Evolutionary conservation across 495 filamentous ascomycete species (phyloP).

Genomic region (Zalerion maritima): DNA sequence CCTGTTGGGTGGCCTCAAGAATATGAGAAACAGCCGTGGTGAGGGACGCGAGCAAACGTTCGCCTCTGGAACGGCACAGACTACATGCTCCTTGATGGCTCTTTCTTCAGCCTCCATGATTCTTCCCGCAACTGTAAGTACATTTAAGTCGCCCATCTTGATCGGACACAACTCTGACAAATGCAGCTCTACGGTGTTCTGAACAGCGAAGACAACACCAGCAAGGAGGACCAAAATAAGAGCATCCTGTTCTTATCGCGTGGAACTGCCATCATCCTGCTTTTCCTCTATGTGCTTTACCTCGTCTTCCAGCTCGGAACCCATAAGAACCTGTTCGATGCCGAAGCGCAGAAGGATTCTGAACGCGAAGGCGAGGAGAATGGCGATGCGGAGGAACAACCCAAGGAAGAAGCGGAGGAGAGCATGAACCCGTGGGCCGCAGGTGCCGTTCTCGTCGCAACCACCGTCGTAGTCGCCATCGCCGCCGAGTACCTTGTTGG

Average conservation of each 20-base stretch:
- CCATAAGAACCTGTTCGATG: conserved; percentile 69
- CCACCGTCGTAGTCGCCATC: conserved; percentile 73
- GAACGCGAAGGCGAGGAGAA: conserved; percentile 15
- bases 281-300: conserved; percentile 80
- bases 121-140: conserved; percentile 72
- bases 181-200: conserved; percentile 32
- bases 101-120: conserved; percentile 84
- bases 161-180: conserved; percentile 5
- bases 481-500: conserved; percentile 90
- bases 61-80: conserved; percentile 78
- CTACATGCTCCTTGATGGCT: conserved; percentile 92
- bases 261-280: conserved; percentile 77
- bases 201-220: conserved; percentile 11
- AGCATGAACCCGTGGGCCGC: conserved; percentile 60
- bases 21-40: conserved; percentile 28
- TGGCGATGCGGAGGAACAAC: conserved; percentile 23
- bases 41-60: conserved; percentile 53
- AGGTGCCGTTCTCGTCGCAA: conserved; percentile 50
- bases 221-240: conserved; percentile 27
- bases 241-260: conserved; percentile 77
- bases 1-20: conserved; percentile 64
- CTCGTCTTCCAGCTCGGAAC: conserved; percentile 80
- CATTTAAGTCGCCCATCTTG: conserved; percentile 22
- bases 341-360: conserved; percentile 26
- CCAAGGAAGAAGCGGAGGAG: conserved; percentile 33